Base-by-base conservation (phyloP, 768 basidiomycete species). In the Xerocomellus chrysenteron region DNA sequence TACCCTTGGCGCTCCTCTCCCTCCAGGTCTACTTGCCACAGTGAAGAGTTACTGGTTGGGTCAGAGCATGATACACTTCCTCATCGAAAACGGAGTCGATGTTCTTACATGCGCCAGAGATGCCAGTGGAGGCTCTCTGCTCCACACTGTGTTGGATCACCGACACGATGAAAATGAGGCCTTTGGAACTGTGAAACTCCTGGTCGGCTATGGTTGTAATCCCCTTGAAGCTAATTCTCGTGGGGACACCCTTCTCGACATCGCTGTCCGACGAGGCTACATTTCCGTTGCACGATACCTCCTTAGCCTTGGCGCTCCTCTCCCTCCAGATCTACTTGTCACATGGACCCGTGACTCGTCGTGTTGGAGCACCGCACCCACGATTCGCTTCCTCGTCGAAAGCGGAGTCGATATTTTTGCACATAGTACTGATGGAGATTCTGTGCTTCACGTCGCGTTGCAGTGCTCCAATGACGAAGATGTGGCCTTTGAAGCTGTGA, bases 321-420 rank as follows among this genome's bases (percentile, higher is more conserved):
- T 46, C 24, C 41, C 51, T 19, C 33, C 33, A 1, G 35, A 52
- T 5, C 17, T 52, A 13, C 36, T 54, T 13, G 50, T 43, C 16
- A 35, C 30, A 32, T 30, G 39, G 44, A 2, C 39, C 7, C 2
- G 4, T 0, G 3, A 2, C 9, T 2, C 9, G 30, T 30, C 30
- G 9, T 9, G 10, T 9, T 28, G 50, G 30, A 24, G 3, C 3
- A 33, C 19, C 1, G 33, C 28, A 32, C 14, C 16, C 5, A 30
- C 32, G 43, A n/a, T 56, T 30, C n/a, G 1, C 16, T 30, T 32
- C 8, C 40, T 57, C 13, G 24, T 56, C 4, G 54, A 56, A 26
- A 44, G 45, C 2, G 43, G 51, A 32, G 32, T 32, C 32, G 3
- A 32, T 32, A 2, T 11, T 11, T 10, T 2, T 32, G 32, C 32